These are phyloP conservation scores for Pinus tabuliformis DNA, from an alignment of 75 land plant species.

Conservation along the genomic window DNA sequence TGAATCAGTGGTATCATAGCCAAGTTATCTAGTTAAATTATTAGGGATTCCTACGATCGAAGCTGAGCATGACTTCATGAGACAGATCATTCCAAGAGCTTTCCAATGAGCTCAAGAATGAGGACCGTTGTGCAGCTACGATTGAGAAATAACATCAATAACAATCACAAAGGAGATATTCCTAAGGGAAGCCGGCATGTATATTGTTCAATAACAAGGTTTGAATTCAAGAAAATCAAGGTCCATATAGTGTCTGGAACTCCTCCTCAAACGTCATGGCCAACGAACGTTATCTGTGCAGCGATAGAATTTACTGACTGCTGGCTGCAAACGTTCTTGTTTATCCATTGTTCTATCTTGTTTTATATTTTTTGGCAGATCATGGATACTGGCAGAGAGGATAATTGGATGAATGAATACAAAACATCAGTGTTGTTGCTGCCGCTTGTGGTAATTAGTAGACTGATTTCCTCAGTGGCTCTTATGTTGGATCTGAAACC, in stretches of 20 bases:
- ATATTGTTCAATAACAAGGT: slow-evolving; percentile 4
- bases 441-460: slow-evolving; percentile 11
- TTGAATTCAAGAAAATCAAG: neutral
- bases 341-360: neutral
- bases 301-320: neutral
- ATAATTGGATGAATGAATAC: neutral
- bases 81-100: no score
- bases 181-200: neutral
- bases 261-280: neutral
- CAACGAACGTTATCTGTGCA: neutral
- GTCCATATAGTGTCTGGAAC: neutral
- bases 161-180: slow-evolving; percentile 12
- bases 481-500: slow-evolving; percentile 15
- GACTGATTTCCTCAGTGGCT: slow-evolving; percentile 26
- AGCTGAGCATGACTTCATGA: no score
- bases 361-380: neutral
- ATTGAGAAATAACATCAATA: no score
- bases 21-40: no score
- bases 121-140: no score
- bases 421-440: slow-evolving; percentile 4
- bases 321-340: neutral
- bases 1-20: no score
- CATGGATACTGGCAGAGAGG: neutral
- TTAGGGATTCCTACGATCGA: no score
- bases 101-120: no score